These are phyloP conservation scores for Saccharomyces hybrid DNA, from an alignment of 1,139 yeast species.

Conservation along the genomic window DNA sequence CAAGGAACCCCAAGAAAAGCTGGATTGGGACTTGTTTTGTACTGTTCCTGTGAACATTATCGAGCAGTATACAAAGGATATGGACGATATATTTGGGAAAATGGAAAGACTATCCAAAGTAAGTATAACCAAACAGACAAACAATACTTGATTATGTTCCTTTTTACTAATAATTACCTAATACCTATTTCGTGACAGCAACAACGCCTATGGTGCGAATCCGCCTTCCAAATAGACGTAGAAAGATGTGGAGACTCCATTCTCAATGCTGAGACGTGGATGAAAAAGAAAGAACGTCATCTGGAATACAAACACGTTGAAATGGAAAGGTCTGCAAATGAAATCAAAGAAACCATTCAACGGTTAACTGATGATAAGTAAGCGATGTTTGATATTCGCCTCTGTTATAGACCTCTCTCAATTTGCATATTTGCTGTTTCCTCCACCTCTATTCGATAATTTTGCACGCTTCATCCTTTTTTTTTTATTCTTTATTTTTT, in stretches of 20 bases:
- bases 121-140: constrained; percentile 6
- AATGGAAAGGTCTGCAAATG: constrained; percentile 23
- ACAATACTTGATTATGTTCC: not conserved
- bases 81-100: constrained; percentile 19
- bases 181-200: constrained; percentile 7
- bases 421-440: too few species aligned
- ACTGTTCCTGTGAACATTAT: constrained; percentile 26
- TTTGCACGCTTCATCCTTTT: not conserved
- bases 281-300: constrained; percentile 21
- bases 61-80: constrained; percentile 25
- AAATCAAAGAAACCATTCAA: constrained; percentile 25
- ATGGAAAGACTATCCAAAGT: constrained; percentile 21
- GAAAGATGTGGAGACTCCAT: constrained; percentile 25
- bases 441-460: not conserved
- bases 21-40: constrained; percentile 29
- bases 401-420: too few species aligned
- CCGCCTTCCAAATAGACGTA: constrained; percentile 29
- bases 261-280: constrained; percentile 26
- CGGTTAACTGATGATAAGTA: constrained; percentile 12
- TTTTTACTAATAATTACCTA: constrained; percentile 3
- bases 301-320: constrained; percentile 18
- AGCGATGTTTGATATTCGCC: too few species aligned
- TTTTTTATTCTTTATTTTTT: not conserved
- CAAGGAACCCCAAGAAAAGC: constrained; percentile 6
- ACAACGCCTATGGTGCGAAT: constrained; percentile 30